Percentiles rank a stretch among this genome's conserved stretches.
Evolutionary conservation across 305 asterid genomes (phyloP).

Genomic region (Fraxinus angustifolia): DNA sequence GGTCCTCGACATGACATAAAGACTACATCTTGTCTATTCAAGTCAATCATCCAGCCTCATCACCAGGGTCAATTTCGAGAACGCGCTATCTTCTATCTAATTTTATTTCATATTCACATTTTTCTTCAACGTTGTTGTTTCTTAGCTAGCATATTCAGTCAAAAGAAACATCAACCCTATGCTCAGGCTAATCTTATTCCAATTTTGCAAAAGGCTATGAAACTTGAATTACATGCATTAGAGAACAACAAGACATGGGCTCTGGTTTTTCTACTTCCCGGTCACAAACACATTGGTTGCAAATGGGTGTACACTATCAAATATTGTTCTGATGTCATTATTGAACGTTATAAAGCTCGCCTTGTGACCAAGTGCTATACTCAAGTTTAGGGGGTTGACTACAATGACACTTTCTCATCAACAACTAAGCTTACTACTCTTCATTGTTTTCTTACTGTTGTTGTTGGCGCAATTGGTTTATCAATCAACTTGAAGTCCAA

Average conservation of each 20-base stretch:
- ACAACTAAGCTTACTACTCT: background rate
- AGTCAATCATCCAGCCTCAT: background rate
- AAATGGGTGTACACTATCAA: background rate
- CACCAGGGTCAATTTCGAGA: background rate
- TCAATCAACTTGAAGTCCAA: background rate
- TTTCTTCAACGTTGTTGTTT: background rate
- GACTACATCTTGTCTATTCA: background rate
- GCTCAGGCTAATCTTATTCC: background rate
- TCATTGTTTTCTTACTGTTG: background rate
- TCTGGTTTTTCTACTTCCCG: background rate
- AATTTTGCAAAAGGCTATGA: background rate
- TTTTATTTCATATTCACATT: background rate
- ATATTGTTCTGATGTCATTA: background rate
- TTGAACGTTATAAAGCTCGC: background rate
- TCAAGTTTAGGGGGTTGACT: background rate
- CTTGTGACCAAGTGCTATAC: background rate
- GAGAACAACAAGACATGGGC: background rate
- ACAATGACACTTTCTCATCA: background rate
- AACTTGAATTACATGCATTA: background rate
- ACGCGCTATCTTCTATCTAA: background rate
- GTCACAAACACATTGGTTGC: background rate
- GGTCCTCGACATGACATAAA: background rate
- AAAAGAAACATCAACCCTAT: no score
- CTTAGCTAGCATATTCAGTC: background rate
- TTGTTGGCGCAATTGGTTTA: background rate